Evolutionary conservation across 2,329 filamentous ascomycete species (phyloP).

Genomic region (Penicillium thymicola): DNA sequence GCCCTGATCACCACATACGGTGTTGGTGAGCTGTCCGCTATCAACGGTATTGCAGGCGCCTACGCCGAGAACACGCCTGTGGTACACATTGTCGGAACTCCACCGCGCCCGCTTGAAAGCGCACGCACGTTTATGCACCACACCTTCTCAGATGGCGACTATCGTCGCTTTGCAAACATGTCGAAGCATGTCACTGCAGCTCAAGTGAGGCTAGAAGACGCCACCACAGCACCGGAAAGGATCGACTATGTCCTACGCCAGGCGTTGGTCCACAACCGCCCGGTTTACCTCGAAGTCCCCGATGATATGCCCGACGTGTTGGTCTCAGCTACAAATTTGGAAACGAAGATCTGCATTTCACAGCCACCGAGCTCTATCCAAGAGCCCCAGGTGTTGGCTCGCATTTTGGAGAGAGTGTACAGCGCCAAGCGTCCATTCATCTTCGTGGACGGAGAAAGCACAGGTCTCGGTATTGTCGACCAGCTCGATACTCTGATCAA

Average conservation of each 20-base stretch:
- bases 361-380: slow-evolving; percentile 7
- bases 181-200: slow-evolving; percentile 49
- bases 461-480: slow-evolving; percentile 41
- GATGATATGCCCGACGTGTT: slow-evolving; percentile 49
- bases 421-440: slow-evolving; percentile 49
- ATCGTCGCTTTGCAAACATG: slow-evolving; percentile 51
- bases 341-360: slow-evolving; percentile 17
- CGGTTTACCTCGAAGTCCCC: slow-evolving; percentile 56
- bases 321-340: slow-evolving; percentile 21
- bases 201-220: slow-evolving; percentile 49
- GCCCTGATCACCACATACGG: slow-evolving; percentile 45
- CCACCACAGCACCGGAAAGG: slow-evolving; percentile 45
- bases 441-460: slow-evolving; percentile 52
- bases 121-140: slow-evolving; percentile 56
- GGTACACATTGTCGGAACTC: slow-evolving; percentile 58
- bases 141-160: slow-evolving; percentile 63
- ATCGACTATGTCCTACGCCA: slow-evolving; percentile 53
- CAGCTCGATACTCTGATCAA: slow-evolving; percentile 45
- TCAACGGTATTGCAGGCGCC: slow-evolving; percentile 71
- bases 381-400: slow-evolving; percentile 25
- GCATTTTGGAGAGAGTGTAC: slow-evolving; percentile 45
- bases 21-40: slow-evolving; percentile 64
- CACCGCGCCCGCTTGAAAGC: slow-evolving; percentile 45
- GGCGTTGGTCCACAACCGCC: slow-evolving; percentile 52
- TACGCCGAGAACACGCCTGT: slow-evolving; percentile 70